phyloP scores from a whole-genome alignment of 257 asterid species.

The Solanum neorickii region DNA sequence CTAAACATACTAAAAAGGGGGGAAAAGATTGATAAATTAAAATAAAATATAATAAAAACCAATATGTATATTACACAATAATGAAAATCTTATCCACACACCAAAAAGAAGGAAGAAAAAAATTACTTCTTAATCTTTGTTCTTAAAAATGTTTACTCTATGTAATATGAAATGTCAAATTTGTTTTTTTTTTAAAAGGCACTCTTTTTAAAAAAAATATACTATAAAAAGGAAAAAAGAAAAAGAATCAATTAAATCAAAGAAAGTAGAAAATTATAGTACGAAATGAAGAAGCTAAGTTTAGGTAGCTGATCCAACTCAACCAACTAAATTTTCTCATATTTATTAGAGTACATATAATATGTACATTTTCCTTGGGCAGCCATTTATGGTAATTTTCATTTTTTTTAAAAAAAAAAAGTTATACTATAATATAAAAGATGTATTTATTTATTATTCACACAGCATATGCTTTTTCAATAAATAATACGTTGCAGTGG shows the following conservation, averaged over 20 bases:
- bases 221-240: too few relatives aligned
- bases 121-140: background rate
- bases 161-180: background rate
- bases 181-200: background rate
- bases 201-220: too few relatives aligned
- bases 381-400: background rate
- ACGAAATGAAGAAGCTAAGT: background rate
- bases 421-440: too few relatives aligned
- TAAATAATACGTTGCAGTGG: rapidly evolving
- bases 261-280: background rate
- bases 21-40: background rate
- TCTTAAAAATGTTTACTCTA: background rate
- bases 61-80: background rate
- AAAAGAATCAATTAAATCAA: too few relatives aligned
- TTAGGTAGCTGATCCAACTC: background rate
- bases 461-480: background rate
- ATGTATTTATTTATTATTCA: too few relatives aligned
- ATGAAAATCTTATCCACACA: background rate
- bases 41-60: too few relatives aligned
- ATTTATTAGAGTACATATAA: background rate
- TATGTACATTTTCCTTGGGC: background rate
- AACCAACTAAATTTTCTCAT: background rate
- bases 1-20: background rate
- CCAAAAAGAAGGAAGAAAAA: background rate
- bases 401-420: too few relatives aligned